phyloP scores from a whole-genome alignment of 495 filamentous ascomycete genomes.

The Penicillium antarcticum region DNA sequence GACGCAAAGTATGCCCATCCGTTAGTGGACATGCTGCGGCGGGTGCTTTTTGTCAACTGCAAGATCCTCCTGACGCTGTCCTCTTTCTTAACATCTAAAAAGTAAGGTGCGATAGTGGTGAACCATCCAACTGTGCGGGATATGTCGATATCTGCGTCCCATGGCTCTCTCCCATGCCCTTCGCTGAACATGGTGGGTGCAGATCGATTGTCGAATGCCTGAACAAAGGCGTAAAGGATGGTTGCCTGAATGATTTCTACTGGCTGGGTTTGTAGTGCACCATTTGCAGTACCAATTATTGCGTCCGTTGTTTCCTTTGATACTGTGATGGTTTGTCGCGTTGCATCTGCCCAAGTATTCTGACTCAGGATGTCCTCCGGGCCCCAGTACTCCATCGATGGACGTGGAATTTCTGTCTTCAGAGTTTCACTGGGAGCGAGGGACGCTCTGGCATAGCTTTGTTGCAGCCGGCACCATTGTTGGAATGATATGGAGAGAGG shows the following conservation, averaged over 20 bases:
- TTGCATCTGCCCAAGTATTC: not conserved
- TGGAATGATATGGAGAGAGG: not conserved
- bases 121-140: constrained; percentile 47
- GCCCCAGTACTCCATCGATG: not conserved
- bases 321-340: not conserved
- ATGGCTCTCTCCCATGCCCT: constrained; percentile 44
- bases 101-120: constrained; percentile 40
- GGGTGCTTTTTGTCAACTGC: too few species aligned
- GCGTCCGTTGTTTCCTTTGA: not conserved
- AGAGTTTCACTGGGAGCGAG: not conserved
- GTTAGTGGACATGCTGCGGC: too few species aligned
- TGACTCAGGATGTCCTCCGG: not conserved
- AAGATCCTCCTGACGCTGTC: constrained; percentile 9
- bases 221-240: not conserved
- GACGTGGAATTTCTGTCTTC: not conserved
- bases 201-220: constrained; percentile 1
- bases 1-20: constrained; percentile 33
- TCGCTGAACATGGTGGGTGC: constrained; percentile 46
- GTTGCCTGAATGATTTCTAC: constrained; percentile 1
- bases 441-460: not conserved
- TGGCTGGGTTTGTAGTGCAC: not conserved
- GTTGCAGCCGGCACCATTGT: constrained; percentile 1
- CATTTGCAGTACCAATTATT: not conserved
- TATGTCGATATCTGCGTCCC: constrained; percentile 29
- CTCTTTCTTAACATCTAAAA: not conserved